Evolutionary conservation across 73 alveolate genomes (phyloP).

Genomic region (Tetrahymena thermophila): DNA sequence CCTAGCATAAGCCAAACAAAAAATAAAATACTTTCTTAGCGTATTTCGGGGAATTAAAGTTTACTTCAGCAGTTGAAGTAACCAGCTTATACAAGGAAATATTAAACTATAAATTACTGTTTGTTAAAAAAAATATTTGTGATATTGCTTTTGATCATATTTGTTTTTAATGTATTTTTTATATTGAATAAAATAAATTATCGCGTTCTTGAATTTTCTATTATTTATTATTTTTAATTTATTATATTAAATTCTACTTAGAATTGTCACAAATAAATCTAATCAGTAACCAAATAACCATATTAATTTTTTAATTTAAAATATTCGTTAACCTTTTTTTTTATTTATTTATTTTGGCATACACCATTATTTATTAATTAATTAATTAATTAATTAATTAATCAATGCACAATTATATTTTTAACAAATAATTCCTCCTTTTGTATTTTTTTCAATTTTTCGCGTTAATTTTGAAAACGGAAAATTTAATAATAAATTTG

Average conservation of each 20-base stretch:
- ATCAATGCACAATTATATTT: too few relatives aligned
- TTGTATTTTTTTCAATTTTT: background rate
- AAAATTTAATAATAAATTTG: background rate
- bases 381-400: too few relatives aligned
- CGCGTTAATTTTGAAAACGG: background rate
- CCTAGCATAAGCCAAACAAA: background rate
- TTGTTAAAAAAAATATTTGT: background rate
- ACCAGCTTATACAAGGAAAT: background rate
- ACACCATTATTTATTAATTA: background rate
- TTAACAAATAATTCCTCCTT: background rate
- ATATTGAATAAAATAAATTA: background rate
- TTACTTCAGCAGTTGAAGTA: background rate
- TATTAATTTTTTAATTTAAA: too few relatives aligned
- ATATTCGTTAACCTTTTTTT: background rate
- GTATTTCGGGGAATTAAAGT: background rate
- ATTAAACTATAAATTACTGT: background rate
- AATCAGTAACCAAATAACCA: background rate
- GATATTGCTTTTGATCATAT: background rate
- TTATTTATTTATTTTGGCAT: background rate
- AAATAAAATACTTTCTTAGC: background rate
- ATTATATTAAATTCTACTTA: too few relatives aligned
- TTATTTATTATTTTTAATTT: too few relatives aligned
- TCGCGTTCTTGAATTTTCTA: background rate
- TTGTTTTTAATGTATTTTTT: background rate
- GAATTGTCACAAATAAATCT: background rate